Percentiles rank a stretch among this genome's conserved stretches.
Conservation (phyloP, 2,329 filamentous ascomycete genomes). For the Clonostachys chloroleuca region DNA sequence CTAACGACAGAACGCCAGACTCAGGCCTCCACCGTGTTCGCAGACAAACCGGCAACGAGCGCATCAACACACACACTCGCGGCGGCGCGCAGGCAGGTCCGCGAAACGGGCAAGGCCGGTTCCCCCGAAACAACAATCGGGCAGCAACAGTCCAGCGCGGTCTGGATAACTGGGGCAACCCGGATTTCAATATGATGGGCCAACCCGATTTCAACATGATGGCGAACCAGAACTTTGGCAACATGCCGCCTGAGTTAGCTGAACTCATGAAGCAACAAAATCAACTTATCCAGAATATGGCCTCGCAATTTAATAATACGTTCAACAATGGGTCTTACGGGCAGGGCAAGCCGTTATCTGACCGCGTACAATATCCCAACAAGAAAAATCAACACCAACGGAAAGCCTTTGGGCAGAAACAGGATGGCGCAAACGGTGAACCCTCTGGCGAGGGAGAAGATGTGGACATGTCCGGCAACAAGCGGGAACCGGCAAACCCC, state of each 20-base stretch:
- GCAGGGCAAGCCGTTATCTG: slow-evolving; percentile 63
- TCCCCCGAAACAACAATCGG: slow-evolving; percentile 46
- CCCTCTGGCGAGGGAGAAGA: slow-evolving; percentile 45
- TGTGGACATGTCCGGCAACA: slow-evolving; percentile 54
- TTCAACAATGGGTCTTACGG: slow-evolving; percentile 11
- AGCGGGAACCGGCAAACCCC: slow-evolving; percentile 50
- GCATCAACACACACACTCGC: slow-evolving; percentile 75
- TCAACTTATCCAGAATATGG: slow-evolving; percentile 76
- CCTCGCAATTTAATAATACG: slow-evolving; percentile 55
- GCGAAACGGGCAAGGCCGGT: slow-evolving; percentile 47
- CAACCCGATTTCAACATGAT: neutral
- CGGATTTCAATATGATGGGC: neutral
- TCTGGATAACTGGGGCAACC: slow-evolving; percentile 32
- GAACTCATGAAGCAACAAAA: slow-evolving; percentile 86
- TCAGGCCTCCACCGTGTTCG: slow-evolving; percentile 77
- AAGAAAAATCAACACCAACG: slow-evolving; percentile 42
- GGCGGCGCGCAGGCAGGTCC: slow-evolving; percentile 70
- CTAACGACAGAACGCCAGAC: slow-evolving; percentile 74
- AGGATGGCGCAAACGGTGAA: slow-evolving; percentile 26
- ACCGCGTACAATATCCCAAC: slow-evolving; percentile 59
- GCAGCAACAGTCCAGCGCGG: slow-evolving; percentile 45
- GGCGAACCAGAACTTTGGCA: slow-evolving; percentile 9
- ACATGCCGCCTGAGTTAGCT: slow-evolving; percentile 44
- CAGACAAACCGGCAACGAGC: slow-evolving; percentile 64
- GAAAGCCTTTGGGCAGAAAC: slow-evolving; percentile 29